A percentile compares a stretch with the other conserved stretches of the same genome.
Conservation (phyloP, 108 stramenopile species). For the Fistulifera solaris region DNA sequence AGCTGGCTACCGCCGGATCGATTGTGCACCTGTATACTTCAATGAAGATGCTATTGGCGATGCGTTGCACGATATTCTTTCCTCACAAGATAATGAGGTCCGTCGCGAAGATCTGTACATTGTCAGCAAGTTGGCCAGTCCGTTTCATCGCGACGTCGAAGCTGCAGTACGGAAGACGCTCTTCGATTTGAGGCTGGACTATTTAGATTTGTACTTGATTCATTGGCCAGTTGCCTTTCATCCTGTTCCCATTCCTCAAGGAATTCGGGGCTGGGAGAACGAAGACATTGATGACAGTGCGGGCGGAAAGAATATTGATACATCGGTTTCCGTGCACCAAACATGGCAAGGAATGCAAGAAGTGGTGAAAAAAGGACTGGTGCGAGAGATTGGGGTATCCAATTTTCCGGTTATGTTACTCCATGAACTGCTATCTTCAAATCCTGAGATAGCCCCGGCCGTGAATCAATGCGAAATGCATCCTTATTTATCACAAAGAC, state of each 20-base stretch:
- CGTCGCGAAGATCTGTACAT: slow-evolving; percentile 65
- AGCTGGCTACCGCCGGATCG: slow-evolving; percentile 18
- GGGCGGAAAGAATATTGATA: slow-evolving; percentile 49
- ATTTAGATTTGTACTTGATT: slow-evolving; percentile 83
- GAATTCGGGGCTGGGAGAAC: slow-evolving; percentile 50
- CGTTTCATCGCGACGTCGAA: slow-evolving; percentile 76
- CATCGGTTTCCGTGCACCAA: slow-evolving; percentile 40
- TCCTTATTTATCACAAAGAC: slow-evolving; percentile 69
- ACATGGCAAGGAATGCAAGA: slow-evolving; percentile 75
- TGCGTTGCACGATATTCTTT: slow-evolving; percentile 34
- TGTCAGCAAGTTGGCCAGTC: slow-evolving; percentile 76
- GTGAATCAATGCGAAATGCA: slow-evolving; percentile 89
- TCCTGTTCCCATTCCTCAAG: slow-evolving; percentile 51
- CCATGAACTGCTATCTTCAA: slow-evolving; percentile 60
- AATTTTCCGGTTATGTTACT: slow-evolving; percentile 74
- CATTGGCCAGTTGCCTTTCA: slow-evolving; percentile 84
- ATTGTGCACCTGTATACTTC: slow-evolving; percentile 70
- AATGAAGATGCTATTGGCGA: slow-evolving; percentile 67
- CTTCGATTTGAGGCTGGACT: slow-evolving; percentile 67
- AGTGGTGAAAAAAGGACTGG: slow-evolving; percentile 12
- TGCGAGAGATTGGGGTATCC: slow-evolving; percentile 55
- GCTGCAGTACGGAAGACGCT: slow-evolving; percentile 66
- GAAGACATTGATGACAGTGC: slow-evolving; percentile 77
- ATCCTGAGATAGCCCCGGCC: slow-evolving; percentile 42
- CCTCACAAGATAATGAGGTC: slow-evolving; percentile 16